A percentile compares a stretch with the other conserved stretches of the same genome.
phyloP scores from a whole-genome alignment of 2,329 filamentous ascomycete species.

The Colletotrichum tropicicola region DNA sequence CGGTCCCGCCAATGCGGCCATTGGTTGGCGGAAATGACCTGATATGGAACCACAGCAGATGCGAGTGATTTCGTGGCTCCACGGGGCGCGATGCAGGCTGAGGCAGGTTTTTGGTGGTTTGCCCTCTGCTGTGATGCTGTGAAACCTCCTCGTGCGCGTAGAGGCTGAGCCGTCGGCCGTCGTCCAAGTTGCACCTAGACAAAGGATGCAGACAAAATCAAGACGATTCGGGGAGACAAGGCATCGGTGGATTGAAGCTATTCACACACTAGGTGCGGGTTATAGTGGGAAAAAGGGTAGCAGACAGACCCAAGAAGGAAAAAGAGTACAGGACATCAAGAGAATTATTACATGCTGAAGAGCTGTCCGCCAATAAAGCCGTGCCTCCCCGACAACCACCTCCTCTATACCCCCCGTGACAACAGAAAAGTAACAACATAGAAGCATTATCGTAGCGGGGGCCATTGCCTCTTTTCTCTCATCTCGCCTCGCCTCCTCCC shows the following conservation, averaged over 20 bases:
- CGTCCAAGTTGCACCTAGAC: too few relatives aligned
- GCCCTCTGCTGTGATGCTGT: background rate
- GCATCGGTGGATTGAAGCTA: slow-evolving; percentile 19
- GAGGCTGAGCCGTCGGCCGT: background rate
- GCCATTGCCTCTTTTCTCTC: slow-evolving; percentile 20
- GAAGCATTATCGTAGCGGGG: slow-evolving; percentile 34
- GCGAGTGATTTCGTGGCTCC: slow-evolving; percentile 18
- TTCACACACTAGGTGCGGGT: slow-evolving; percentile 27
- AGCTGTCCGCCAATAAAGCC: slow-evolving; percentile 41
- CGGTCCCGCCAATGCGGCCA: slow-evolving; percentile 19
- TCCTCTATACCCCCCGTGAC: slow-evolving; percentile 29
- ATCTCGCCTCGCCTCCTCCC: slow-evolving; percentile 18
- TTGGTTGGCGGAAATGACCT: slow-evolving; percentile 24
- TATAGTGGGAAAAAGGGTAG: slow-evolving; percentile 29
- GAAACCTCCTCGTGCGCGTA: background rate
- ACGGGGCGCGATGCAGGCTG: background rate
- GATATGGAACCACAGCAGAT: slow-evolving; percentile 19
- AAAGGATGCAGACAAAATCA: too few relatives aligned
- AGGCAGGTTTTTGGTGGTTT: background rate
- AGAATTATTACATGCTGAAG: slow-evolving; percentile 60
- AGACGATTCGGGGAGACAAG: slow-evolving; percentile 2
- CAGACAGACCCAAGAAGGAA: slow-evolving; percentile 35
- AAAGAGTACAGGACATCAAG: slow-evolving; percentile 49
- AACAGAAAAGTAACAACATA: slow-evolving; percentile 26
- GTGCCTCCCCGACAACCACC: slow-evolving; percentile 38